phyloP scores from a whole-genome alignment of 2,329 filamentous ascomycete species.

The Fusarium equiseti region DNA sequence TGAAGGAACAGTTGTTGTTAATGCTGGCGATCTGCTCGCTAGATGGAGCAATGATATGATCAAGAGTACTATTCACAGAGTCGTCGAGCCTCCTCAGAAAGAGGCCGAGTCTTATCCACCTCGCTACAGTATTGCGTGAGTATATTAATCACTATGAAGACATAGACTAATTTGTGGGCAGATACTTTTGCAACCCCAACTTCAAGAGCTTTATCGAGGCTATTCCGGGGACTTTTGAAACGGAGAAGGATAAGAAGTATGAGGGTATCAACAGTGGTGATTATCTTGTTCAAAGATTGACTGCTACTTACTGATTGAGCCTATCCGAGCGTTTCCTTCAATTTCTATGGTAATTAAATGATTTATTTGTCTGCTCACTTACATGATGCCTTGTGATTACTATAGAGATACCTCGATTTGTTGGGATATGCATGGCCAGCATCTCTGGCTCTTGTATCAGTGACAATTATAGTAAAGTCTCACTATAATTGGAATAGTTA shows the following conservation, averaged over 20 bases:
- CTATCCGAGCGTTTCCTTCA: too few species aligned
- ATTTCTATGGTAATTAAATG: background rate
- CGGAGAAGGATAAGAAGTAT: conserved; percentile 80
- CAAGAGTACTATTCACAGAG: conserved; percentile 89
- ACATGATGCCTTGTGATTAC: background rate
- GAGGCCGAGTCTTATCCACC: conserved; percentile 73
- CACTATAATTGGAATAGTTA: background rate
- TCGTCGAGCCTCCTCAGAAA: conserved; percentile 82
- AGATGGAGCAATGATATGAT: conserved; percentile 94
- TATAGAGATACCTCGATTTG: background rate
- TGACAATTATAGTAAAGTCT: background rate
- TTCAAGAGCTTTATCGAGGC: conserved; percentile 81
- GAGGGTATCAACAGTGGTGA: conserved; percentile 80
- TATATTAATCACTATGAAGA: conserved; percentile 19
- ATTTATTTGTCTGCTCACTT: background rate
- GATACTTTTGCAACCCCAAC: conserved; percentile 91
- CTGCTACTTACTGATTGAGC: conserved; percentile 73
- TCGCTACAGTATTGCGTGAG: conserved; percentile 85
- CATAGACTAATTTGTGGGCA: conserved; percentile 43
- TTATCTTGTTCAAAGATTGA: conserved; percentile 82
- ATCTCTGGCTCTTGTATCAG: background rate
- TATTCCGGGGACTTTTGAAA: conserved; percentile 79
- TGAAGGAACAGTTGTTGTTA: conserved; percentile 83
- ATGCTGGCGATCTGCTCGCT: conserved; percentile 87
- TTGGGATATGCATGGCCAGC: background rate